These are phyloP conservation scores for Coffea eugenioides DNA, from an alignment of 257 asterid species.

Conservation along the genomic window DNA sequence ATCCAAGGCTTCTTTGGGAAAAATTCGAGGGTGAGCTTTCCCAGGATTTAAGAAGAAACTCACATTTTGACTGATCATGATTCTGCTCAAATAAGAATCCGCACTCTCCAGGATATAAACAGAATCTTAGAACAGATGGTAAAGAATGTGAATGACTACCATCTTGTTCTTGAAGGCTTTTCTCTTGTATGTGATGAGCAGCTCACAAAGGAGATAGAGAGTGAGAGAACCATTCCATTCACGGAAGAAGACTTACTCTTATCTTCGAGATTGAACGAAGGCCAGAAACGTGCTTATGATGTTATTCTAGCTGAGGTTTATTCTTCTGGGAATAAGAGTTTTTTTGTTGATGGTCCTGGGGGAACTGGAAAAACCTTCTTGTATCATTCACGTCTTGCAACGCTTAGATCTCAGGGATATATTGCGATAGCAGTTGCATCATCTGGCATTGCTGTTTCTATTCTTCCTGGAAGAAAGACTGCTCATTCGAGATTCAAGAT, in stretches of 20 bases:
- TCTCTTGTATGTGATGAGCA: no score
- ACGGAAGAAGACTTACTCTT: background rate
- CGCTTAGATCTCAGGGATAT: background rate
- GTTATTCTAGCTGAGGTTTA: no score
- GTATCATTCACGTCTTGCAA: background rate
- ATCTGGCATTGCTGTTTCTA: background rate
- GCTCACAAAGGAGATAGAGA: background rate
- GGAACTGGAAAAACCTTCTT: background rate
- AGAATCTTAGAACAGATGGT: background rate
- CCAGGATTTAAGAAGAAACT: background rate
- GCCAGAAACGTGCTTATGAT: no score
- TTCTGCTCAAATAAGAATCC: accelerated
- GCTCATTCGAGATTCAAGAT: background rate
- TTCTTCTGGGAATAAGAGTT: background rate
- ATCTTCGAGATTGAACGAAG: no score
- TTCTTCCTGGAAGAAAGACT: background rate
- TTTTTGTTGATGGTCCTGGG: constrained; percentile 6
- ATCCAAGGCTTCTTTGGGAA: background rate
- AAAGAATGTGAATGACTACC: background rate
- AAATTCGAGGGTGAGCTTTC: background rate
- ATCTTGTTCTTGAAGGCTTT: background rate
- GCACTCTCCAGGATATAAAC: background rate
- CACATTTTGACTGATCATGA: accelerated
- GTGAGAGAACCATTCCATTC: background rate
- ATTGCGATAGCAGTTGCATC: constrained; percentile 4